Evolutionary conservation across 148 eudicot species (phyloP).

Genomic region (Agrostemma githago): DNA sequence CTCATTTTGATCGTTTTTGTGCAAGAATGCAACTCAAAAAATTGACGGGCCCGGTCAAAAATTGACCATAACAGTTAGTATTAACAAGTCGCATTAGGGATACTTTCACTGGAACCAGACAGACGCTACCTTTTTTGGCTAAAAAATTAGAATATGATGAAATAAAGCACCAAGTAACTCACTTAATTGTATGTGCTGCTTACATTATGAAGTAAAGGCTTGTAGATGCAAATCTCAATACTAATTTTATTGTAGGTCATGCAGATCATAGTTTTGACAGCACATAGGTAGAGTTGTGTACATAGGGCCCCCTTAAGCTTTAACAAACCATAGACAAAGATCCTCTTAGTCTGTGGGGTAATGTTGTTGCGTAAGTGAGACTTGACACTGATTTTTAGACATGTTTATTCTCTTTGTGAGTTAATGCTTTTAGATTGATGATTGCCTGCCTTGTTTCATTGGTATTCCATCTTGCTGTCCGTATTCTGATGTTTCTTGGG

Average conservation of each 20-base stretch:
- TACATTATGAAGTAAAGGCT: not conserved
- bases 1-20: no score
- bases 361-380: not conserved
- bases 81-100: not conserved
- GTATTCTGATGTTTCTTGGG: conserved; percentile 11
- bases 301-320: not conserved
- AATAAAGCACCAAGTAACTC: not conserved
- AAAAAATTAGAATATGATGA: not conserved
- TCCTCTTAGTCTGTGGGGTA: not conserved
- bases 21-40: no score
- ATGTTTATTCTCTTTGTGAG: not conserved
- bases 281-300: not conserved
- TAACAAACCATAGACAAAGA: not conserved
- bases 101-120: not conserved
- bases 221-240: not conserved
- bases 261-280: not conserved
- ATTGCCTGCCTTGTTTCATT: not conserved
- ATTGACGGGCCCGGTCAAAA: no score
- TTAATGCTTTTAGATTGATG: not conserved
- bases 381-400: not conserved
- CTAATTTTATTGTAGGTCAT: not conserved
- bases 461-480: not conserved
- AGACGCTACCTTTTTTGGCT: not conserved
- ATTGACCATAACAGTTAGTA: no score
- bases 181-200: not conserved